phyloP scores from a whole-genome alignment of 352 stramenopile species.

The Phytophthora pinifolia region DNA sequence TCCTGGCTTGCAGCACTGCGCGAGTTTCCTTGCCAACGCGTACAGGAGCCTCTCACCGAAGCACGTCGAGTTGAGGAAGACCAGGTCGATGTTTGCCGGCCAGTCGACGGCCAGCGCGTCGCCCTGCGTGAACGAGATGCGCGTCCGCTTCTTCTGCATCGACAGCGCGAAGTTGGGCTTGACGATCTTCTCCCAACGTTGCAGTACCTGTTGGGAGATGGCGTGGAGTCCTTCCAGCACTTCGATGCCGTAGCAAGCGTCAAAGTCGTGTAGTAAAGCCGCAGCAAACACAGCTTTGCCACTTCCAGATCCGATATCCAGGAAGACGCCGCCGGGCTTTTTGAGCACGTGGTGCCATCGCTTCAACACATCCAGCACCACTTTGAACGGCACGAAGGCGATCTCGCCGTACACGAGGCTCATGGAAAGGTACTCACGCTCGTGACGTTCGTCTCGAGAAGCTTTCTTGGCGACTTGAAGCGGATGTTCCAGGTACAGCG shows the following conservation, averaged over 20 bases:
- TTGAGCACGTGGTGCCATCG: slow-evolving; percentile 57
- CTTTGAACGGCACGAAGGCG: slow-evolving; percentile 75
- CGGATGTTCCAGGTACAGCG: slow-evolving; percentile 47
- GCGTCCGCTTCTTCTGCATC: slow-evolving; percentile 68
- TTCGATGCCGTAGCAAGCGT: slow-evolving; percentile 84
- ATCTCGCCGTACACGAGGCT: slow-evolving; percentile 91
- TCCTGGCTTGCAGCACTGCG: slow-evolving; percentile 48
- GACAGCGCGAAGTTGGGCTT: slow-evolving; percentile 49
- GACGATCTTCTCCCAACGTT: slow-evolving; percentile 55
- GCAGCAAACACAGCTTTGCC: slow-evolving; percentile 89
- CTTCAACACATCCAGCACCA: slow-evolving; percentile 64
- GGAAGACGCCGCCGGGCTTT: slow-evolving; percentile 74
- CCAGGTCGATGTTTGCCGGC: slow-evolving; percentile 53
- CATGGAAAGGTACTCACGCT: slow-evolving; percentile 63
- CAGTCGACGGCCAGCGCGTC: slow-evolving; percentile 79
- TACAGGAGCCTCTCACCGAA: slow-evolving; percentile 74
- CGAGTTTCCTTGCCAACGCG: slow-evolving; percentile 47
- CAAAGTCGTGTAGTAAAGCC: slow-evolving; percentile 84
- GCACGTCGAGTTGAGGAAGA: slow-evolving; percentile 92
- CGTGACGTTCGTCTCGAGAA: slow-evolving; percentile 43
- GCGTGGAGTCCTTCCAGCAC: slow-evolving; percentile 78
- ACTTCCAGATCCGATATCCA: slow-evolving; percentile 88
- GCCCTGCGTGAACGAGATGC: slow-evolving; percentile 68
- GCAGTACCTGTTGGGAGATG: slow-evolving; percentile 56
- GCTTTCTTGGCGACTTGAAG: slow-evolving; percentile 32